Base-by-base conservation (phyloP, 176 grass and related monocot genomes). In the Secale cereale region DNA sequence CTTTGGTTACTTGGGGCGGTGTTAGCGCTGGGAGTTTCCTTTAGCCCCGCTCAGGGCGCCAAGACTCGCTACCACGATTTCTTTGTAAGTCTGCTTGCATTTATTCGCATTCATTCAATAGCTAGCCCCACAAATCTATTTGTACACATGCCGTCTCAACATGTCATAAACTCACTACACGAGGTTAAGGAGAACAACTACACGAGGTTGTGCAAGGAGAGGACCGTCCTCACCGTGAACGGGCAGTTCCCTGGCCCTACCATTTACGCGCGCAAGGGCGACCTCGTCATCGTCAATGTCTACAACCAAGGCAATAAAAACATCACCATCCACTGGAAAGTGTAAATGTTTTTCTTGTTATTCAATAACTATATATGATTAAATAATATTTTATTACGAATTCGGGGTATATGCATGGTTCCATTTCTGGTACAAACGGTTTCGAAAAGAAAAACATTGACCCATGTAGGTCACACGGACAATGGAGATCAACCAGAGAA, bases 211-310 rank as follows among this genome's bases (percentile, higher is more conserved):
- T 91, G 92, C 83, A 63, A 76, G 25, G 80, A 76, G 46, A 94
- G 87, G 84, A 91, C 61, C 62, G 57, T 87, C 62, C 83, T 94
- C 8, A 54, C 89, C n/a, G 92, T 94, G 19, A 94, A 94, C 50
- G 92, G 89, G 0, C 86, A 89, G 69, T 94, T 78, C 70, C 92
- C 92, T 2, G 89, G 92, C 12, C 92, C 92, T 10, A 91, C 89
- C 64, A 91, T 94, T 75, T 59, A 91, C 59, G 92, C 86, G 57
- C 89, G 83, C 30, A 89, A 78, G 27, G 83, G 70, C 14, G 86
- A 89, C 33, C 79, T 83, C 26, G 76, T 91, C 15, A 32, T 89
- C 13, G 89, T 94, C 17, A 92, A 90, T 8, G 90, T 92, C 19
- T 57, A 89, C 84, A 94, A 54, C 50, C 50, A 54, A 54, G 50